These are phyloP conservation scores for Zea mays DNA, from an alignment of 176 grass and related monocot species.

Conservation along the genomic window DNA sequence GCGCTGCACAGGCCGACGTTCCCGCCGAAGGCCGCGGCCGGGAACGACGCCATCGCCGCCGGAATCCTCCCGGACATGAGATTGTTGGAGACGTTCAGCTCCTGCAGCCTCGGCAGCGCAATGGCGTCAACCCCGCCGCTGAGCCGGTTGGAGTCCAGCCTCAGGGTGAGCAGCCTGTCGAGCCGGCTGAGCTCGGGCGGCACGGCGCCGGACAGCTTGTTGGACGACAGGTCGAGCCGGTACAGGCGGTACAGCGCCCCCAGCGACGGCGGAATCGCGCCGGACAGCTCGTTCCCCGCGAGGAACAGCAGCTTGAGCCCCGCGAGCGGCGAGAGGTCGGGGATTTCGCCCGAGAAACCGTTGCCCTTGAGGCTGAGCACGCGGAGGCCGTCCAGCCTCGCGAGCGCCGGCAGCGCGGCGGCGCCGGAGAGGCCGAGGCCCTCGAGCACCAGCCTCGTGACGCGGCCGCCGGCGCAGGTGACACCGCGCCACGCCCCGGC, in stretches of 20 bases:
- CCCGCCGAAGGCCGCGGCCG: slow-evolving; percentile 43
- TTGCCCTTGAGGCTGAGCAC: slow-evolving; percentile 92
- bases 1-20: slow-evolving; percentile 62
- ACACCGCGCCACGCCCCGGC: slow-evolving; percentile 69
- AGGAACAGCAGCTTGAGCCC: slow-evolving; percentile 88
- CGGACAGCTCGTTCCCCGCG: slow-evolving; percentile 63
- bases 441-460: slow-evolving; percentile 82
- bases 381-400: slow-evolving; percentile 62
- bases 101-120: slow-evolving; percentile 62
- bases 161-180: slow-evolving; percentile 62
- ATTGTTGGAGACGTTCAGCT: slow-evolving; percentile 78
- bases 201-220: slow-evolving; percentile 65
- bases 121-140: slow-evolving; percentile 53
- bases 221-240: slow-evolving; percentile 75
- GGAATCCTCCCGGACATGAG: slow-evolving; percentile 60
- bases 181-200: slow-evolving; percentile 58
- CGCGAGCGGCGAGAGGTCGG: slow-evolving; percentile 68
- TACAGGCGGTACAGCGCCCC: slow-evolving; percentile 57
- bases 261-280: slow-evolving; percentile 57
- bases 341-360: slow-evolving; percentile 52
- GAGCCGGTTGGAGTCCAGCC: slow-evolving; percentile 76
- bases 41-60: slow-evolving; percentile 48
- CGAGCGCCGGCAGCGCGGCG: slow-evolving; percentile 44
- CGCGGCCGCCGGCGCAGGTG: slow-evolving; percentile 63
- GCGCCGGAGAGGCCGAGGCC: slow-evolving; percentile 54